Percentiles rank a stretch among this genome's conserved stretches.
Conservation (phyloP, 2,329 filamentous ascomycete species). For the Coniochaeta ligniaria region DNA sequence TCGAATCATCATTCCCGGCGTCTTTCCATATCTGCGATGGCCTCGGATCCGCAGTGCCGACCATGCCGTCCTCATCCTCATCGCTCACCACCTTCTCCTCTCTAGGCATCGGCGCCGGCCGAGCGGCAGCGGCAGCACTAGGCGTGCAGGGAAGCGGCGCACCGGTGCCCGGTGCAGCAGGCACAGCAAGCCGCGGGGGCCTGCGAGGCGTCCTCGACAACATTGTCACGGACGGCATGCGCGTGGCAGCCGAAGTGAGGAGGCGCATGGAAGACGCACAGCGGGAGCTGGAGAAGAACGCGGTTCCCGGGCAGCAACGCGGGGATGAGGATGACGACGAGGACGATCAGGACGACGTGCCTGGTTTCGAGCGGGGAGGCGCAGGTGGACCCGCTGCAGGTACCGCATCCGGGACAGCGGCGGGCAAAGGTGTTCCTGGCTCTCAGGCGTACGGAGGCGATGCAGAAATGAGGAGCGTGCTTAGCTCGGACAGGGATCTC, state of each 20-base stretch:
- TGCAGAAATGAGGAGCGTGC: constrained; percentile 55
- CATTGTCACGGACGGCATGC: constrained; percentile 95
- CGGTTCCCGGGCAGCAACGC: constrained; percentile 46
- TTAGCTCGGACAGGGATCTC: constrained; percentile 62
- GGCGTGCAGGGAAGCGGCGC: constrained; percentile 21
- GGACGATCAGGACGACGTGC: constrained; percentile 24
- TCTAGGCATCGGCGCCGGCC: constrained; percentile 48
- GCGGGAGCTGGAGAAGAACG: constrained; percentile 80
- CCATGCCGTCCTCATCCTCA: constrained; percentile 41
- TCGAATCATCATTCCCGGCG: constrained; percentile 88
- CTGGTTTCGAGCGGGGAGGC: constrained; percentile 7
- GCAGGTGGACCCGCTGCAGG: neutral
- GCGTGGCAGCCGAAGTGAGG: constrained; percentile 86
- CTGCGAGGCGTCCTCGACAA: constrained; percentile 91
- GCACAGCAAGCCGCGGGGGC: constrained; percentile 48
- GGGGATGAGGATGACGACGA: constrained; percentile 49
- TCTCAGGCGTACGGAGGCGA: constrained; percentile 41
- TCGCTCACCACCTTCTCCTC: constrained; percentile 83
- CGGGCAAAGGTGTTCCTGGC: constrained; percentile 6
- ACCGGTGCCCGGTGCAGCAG: constrained; percentile 33
- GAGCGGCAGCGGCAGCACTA: constrained; percentile 30
- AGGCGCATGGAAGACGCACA: constrained; percentile 94
- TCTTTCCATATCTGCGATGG: constrained; percentile 83
- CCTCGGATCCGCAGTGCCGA: constrained; percentile 27
- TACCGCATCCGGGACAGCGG: neutral